Conservation (phyloP, 2,329 filamentous ascomycete species). For the Myriosclerotinia curreyana region DNA sequence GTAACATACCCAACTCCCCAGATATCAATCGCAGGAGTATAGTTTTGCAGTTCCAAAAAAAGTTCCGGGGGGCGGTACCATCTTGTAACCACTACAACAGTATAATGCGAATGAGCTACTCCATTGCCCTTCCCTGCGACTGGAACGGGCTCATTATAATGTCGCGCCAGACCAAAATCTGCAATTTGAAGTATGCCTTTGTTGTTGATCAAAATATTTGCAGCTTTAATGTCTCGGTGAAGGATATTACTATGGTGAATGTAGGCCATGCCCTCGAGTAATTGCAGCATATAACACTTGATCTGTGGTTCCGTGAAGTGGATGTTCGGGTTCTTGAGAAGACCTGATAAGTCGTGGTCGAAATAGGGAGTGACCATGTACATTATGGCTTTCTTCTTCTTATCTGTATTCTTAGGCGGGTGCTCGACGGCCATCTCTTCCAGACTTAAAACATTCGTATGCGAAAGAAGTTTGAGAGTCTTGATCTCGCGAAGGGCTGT, state of each 20-base stretch:
- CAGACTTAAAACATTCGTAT: conserved; percentile 79
- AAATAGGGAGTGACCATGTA: conserved; percentile 99
- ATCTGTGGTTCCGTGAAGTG: conserved; percentile 85
- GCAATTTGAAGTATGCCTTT: conserved; percentile 90
- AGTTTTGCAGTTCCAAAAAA: conserved; percentile 78
- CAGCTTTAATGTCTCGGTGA: conserved; percentile 98
- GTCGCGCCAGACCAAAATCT: conserved; percentile 90
- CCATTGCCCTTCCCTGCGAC: conserved; percentile 75
- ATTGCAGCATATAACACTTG: conserved; percentile 95
- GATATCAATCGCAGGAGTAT: conserved; percentile 97
- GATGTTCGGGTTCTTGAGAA: conserved; percentile 91
- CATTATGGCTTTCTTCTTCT: conserved; percentile 79
- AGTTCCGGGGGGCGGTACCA: conserved; percentile 97
- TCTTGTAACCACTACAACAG: conserved; percentile 90
- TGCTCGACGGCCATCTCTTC: conserved; percentile 97
- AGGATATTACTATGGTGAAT: conserved; percentile 87
- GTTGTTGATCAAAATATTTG: conserved; percentile 95
- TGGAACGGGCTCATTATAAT: conserved; percentile 84
- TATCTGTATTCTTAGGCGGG: conserved; percentile 57
- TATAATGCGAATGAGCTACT: conserved; percentile 85
- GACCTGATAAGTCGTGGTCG: conserved; percentile 96
- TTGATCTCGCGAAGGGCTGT: conserved; percentile 97
- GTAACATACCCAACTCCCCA: conserved; percentile 86
- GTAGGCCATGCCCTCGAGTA: conserved; percentile 85
- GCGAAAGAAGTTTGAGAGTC: conserved; percentile 89